Conservation (phyloP, 805 yeast genomes). For the Wickerhamiella australiensis region DNA sequence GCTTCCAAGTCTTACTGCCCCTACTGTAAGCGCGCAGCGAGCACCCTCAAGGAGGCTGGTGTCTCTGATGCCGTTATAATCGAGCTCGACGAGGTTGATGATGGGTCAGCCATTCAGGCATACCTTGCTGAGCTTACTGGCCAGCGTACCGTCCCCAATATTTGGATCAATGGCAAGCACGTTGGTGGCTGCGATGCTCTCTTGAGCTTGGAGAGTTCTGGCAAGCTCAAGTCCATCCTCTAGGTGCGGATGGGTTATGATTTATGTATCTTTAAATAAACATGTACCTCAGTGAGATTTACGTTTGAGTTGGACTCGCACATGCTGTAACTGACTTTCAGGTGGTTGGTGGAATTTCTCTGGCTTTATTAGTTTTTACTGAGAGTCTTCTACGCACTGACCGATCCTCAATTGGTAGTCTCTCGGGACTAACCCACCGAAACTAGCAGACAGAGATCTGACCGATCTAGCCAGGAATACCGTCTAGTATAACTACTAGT, state of each 20-base stretch:
- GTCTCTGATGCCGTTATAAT: slow-evolving; percentile 21
- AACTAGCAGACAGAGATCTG: too few relatives aligned
- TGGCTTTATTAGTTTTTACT: too few relatives aligned
- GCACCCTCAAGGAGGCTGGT: slow-evolving; percentile 34
- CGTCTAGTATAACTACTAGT: too few relatives aligned
- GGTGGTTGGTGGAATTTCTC: too few relatives aligned
- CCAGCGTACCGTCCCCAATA: slow-evolving; percentile 87
- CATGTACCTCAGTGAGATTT: too few relatives aligned
- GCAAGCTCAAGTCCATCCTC: slow-evolving; percentile 39
- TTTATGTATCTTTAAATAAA: too few relatives aligned
- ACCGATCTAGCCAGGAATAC: too few relatives aligned
- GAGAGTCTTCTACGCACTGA: too few relatives aligned
- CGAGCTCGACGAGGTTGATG: slow-evolving; percentile 33
- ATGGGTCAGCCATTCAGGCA: slow-evolving; percentile 71
- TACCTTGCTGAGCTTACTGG: slow-evolving; percentile 70
- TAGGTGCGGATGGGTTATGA: too few relatives aligned
- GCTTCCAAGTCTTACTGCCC: slow-evolving; percentile 78
- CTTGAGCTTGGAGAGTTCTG: slow-evolving; percentile 54
- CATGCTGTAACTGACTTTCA: too few relatives aligned
- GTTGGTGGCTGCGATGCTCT: slow-evolving; percentile 92
- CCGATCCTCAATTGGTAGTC: too few relatives aligned
- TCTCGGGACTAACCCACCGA: too few relatives aligned
- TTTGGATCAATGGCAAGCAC: slow-evolving; percentile 82
- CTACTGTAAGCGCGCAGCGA: slow-evolving; percentile 38
- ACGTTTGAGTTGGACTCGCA: background rate